Evolutionary conservation across 768 basidiomycete species (phyloP).

Genomic region (Mycena kentingensis): DNA sequence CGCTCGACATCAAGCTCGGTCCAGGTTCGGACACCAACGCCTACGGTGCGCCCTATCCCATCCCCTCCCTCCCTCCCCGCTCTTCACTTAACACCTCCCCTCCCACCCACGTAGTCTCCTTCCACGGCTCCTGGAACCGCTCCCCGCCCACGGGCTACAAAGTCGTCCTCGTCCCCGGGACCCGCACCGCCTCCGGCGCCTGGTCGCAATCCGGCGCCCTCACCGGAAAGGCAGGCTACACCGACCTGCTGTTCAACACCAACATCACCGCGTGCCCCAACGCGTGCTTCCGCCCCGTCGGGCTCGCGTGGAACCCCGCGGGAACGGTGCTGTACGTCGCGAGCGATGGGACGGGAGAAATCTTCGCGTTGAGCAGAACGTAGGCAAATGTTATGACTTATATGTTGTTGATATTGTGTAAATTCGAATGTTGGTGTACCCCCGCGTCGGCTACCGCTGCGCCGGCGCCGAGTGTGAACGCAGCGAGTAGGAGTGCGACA

Average conservation of each 20-base stretch:
- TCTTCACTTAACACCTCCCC: too few relatives aligned
- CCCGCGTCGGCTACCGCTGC: too few relatives aligned
- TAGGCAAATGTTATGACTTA: too few relatives aligned
- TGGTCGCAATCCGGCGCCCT: constrained; percentile 13
- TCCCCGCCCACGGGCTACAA: constrained; percentile 20
- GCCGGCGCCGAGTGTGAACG: too few relatives aligned
- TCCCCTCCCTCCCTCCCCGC: too few relatives aligned
- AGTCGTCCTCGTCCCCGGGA: constrained; percentile 20
- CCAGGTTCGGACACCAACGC: constrained; percentile 11
- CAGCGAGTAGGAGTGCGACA: too few relatives aligned
- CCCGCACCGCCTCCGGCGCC: constrained; percentile 9
- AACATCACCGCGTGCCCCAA: constrained; percentile 12
- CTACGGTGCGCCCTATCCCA: too few relatives aligned
- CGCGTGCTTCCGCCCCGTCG: constrained; percentile 24
- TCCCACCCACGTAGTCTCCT: too few relatives aligned
- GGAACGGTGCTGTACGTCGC: constrained; percentile 21
- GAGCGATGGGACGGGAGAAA: constrained; percentile 22
- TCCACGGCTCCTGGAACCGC: constrained; percentile 23
- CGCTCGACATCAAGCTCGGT: constrained; percentile 24
- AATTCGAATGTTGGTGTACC: too few relatives aligned
- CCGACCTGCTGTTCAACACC: constrained; percentile 16
- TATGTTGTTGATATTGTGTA: too few relatives aligned
- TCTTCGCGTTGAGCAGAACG: constrained; percentile 15
- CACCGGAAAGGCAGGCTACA: constrained; percentile 7
- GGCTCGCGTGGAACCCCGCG: constrained; percentile 15